Evolutionary conservation across 2,329 filamentous ascomycete species (phyloP).

Genomic region (Verticillium klebahnii): DNA sequence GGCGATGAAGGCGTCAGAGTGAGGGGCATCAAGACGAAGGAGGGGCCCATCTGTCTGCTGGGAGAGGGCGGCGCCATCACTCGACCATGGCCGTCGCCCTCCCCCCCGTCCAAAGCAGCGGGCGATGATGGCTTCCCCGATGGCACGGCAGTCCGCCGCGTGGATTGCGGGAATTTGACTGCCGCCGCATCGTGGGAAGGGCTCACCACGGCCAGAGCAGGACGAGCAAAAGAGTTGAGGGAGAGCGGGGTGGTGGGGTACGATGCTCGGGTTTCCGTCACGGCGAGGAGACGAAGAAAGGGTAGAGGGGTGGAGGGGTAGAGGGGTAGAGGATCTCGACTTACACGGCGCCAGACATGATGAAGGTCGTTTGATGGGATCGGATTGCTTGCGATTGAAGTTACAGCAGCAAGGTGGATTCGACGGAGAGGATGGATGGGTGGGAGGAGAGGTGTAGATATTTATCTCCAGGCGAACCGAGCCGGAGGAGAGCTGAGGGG

Average conservation of each 20-base stretch:
- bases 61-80: background rate
- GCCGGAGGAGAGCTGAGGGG: background rate
- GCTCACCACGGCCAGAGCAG: conserved; percentile 6
- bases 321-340: conserved; percentile 29
- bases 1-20: conserved; percentile 17
- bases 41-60: background rate
- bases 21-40: conserved; percentile 16
- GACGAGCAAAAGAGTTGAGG: conserved; percentile 15
- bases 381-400: conserved; percentile 3
- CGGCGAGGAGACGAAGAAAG: background rate
- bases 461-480: conserved; percentile 11
- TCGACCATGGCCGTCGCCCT: background rate
- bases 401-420: conserved; percentile 7
- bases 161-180: conserved; percentile 25
- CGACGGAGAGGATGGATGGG: conserved; percentile 5
- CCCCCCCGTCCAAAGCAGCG: background rate
- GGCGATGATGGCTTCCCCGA: background rate
- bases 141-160: background rate
- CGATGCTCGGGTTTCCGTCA: conserved; percentile 6
- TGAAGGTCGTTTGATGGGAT: conserved; percentile 22
- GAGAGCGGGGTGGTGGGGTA: conserved; percentile 38
- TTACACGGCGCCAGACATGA: conserved; percentile 67
- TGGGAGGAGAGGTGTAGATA: conserved; percentile 12
- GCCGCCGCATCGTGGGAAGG: conserved; percentile 14
- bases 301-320: conserved; percentile 14